Evolutionary conservation across 2,329 filamentous ascomycete genomes (phyloP), one percentile per base, ranked within the genome.

Genomic region (Venturia asperata): DNA sequence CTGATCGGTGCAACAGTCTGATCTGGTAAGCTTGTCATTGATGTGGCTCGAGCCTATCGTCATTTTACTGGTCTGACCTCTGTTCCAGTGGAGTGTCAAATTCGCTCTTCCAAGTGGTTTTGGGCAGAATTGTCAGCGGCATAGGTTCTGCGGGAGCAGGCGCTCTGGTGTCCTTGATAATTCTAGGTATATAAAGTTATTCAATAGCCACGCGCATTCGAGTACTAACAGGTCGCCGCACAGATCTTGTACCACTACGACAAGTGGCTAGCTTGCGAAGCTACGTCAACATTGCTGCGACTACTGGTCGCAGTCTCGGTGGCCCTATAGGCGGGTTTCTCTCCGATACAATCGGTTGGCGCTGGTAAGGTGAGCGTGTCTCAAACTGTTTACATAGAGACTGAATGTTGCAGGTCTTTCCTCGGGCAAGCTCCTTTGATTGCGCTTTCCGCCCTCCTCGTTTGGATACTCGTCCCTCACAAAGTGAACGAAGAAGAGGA

Each of bases 301-400:
- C 81, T 0, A 76, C 79, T 0, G 81, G 81, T 13, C 74, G 80
- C 13, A 79, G 77, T 66, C 73, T 80, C 27, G 83, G 83, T 41
- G 82, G 82, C 1, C 80, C 82, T 0, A 65, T 87, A 0, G 87
- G 86, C 0, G 87, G 86, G 1, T 83, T 79, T 70, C 72, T 88
- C 1, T 82, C 85, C 0, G 84, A 88, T 68, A 80, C 81, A 0
- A 78, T 88, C 15, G 86, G 86, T 19, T 89, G 86, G 87, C 77
- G 87, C 73, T 87, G 85, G 85, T 84, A 68, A 67, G 75, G 60
- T 11, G 21, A 43, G 39, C 41, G 7, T 9, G 63, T 34, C 17
- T 62, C 24, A 4, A 17, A n/a, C 13, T 58, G 43, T 27, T 66
- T 24, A 56, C 15, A 30, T 37, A 37, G 27, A 34, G 4, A 24